Evolutionary conservation across 768 basidiomycete genomes (phyloP), one percentile per base, ranked within the genome.

Genomic region (Lactarius quietus): DNA sequence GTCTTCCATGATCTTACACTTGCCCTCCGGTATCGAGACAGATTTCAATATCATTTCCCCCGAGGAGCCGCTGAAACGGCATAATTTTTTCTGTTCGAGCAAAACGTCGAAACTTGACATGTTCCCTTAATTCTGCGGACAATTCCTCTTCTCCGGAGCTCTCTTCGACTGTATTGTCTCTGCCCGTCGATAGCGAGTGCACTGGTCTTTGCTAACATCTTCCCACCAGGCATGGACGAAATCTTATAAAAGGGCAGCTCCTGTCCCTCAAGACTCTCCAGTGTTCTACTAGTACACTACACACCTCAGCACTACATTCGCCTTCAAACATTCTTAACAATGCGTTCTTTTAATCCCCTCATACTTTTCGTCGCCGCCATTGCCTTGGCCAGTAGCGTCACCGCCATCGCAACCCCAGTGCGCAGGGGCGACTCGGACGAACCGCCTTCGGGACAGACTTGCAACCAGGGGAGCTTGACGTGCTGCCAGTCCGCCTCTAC

Each of bases 301-400:
- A 38, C 36, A 10, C 48, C 38, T 23, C 48, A 39, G 38, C n/a
- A 41, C 20, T 18, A 52, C 52, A 26, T 23, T n/a, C 20, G 1
- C n/a, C 39, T 54, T 6, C 60, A 9, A 18, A 23, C 14, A n/a
- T 1, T 54, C 51, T 39, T 20, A 6, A 53, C n/a, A 31, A 61
- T 61, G 61, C 29, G 55, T 1, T 36, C 56, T 33, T 2, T 26
- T 54, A 62, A 62, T 20, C 20, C 61, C 12, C 31, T 56, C 52
- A 18, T 61, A 17, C 54, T 38, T 29, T n/a, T 61, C 10, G 28
- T 54, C 52, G 26, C 33, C 3, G 61, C 55, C 14, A 36, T 62
- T 4, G 61, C 54, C 4, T 15, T 52, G 10, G 14, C 38, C 9
- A 48, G 61, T 23, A 48, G 5, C 26, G 61, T 36, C 54, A 14